phyloP scores from a whole-genome alignment of 2,329 filamentous ascomycete species.

The Colletotrichum theobromicola region DNA sequence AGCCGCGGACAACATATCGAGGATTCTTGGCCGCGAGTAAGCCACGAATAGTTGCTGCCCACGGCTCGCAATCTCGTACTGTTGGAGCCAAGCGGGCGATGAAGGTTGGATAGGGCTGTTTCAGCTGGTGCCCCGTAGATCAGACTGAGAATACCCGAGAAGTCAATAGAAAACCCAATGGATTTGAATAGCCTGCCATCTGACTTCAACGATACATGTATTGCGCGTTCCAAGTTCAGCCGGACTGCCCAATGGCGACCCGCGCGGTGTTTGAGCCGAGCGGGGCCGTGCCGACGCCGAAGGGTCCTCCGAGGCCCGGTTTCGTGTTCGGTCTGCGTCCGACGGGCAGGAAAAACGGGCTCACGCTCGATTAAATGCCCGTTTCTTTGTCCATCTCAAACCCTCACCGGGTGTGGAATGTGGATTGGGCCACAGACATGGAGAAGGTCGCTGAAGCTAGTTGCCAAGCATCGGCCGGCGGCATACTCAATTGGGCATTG shows the following conservation, averaged over 20 bases:
- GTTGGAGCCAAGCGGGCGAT: background rate
- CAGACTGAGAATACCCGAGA: background rate
- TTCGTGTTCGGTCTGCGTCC: background rate
- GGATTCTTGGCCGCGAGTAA: background rate
- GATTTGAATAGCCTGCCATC: background rate
- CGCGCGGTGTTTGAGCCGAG: background rate
- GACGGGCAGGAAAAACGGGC: background rate
- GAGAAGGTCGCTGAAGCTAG: background rate
- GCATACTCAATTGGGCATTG: background rate
- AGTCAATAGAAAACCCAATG: background rate
- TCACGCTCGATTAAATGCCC: background rate
- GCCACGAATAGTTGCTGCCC: background rate
- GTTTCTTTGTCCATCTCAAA: background rate
- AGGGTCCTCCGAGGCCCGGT: background rate
- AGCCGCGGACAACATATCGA: background rate
- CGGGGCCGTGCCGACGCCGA: background rate
- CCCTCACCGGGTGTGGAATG: background rate
- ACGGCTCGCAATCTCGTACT: background rate
- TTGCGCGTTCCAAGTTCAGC: constrained; percentile 2
- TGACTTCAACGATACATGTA: background rate
- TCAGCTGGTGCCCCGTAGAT: background rate
- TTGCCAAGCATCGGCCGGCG: background rate
- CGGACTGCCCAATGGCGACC: background rate
- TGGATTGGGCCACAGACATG: background rate
- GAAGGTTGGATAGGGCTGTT: background rate